phyloP scores from a whole-genome alignment of 2,329 filamentous ascomycete genomes.

The Ophiosphaerella herpotricha region DNA sequence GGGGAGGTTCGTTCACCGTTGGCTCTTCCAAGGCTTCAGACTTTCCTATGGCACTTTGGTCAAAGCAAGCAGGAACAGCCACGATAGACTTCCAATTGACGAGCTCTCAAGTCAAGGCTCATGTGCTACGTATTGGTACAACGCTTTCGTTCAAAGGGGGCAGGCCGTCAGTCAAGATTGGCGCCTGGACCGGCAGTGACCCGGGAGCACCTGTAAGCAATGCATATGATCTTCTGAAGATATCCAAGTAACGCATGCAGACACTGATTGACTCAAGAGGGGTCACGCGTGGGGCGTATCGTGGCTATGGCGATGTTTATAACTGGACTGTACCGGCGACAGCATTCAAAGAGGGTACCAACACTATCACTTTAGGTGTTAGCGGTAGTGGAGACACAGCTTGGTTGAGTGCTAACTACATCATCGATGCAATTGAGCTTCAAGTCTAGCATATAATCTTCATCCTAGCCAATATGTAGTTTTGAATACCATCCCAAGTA shows the following conservation, averaged over 20 bases:
- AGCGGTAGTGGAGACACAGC: constrained; percentile 23
- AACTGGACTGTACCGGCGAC: constrained; percentile 26
- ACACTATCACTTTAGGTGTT: constrained; percentile 24
- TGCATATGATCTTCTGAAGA: not conserved
- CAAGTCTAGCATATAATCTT: constrained; percentile 13
- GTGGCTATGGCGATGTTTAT: constrained; percentile 28
- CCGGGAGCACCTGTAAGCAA: constrained; percentile 26
- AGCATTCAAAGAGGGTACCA: constrained; percentile 22
- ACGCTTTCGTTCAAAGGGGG: constrained; percentile 29
- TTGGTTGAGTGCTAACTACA: constrained; percentile 31
- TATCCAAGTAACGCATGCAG: constrained; percentile 4
- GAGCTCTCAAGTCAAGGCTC: constrained; percentile 22
- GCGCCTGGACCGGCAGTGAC: constrained; percentile 26
- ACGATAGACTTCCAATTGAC: constrained; percentile 23
- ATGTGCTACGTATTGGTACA: constrained; percentile 26
- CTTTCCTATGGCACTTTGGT: constrained; percentile 29
- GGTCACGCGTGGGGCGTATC: constrained; percentile 27
- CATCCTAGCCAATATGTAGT: no score
- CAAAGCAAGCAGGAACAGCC: constrained; percentile 19
- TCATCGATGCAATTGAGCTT: constrained; percentile 28
- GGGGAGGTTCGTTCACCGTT: constrained; percentile 20
- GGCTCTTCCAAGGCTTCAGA: constrained; percentile 20
- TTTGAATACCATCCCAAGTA: no score
- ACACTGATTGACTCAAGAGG: constrained; percentile 28
- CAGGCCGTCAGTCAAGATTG: constrained; percentile 25